These are phyloP conservation scores for Aegilops longissima DNA, from an alignment of 176 grass and related monocot genomes.

Conservation along the genomic window DNA sequence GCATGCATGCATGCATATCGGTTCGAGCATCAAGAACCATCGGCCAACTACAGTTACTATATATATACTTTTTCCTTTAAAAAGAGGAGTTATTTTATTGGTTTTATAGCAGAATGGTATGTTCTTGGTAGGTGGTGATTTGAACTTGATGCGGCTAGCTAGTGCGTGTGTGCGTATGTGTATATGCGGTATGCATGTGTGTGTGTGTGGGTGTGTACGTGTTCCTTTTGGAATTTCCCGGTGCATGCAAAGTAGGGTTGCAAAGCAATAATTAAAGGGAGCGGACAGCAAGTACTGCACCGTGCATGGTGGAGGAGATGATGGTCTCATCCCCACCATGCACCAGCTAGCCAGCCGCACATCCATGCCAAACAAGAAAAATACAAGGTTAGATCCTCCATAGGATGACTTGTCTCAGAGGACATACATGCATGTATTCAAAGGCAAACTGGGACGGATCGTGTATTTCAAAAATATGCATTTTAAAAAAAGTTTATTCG, in stretches of 20 bases:
- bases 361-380: conserved; percentile 45
- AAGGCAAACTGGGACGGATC: not conserved
- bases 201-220: not conserved
- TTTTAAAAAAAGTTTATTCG: not conserved
- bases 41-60: not conserved
- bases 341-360: conserved; percentile 25
- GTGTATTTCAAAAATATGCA: too few relatives aligned
- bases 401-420: not conserved
- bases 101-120: not conserved
- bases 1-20: not conserved
- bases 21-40: not conserved
- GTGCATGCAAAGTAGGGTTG: conserved; percentile 50
- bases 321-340: conserved; percentile 55
- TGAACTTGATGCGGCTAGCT: conserved; percentile 1
- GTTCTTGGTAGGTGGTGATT: not conserved
- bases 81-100: not conserved
- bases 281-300: conserved; percentile 41
- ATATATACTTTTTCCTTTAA: not conserved
- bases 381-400: conserved; percentile 11
- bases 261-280: conserved; percentile 64
- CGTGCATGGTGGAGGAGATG: conserved; percentile 53
- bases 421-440: not conserved
- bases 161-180: not conserved
- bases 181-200: too few relatives aligned
- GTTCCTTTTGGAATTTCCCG: conserved; percentile 43